These are phyloP conservation scores for Lathyrus tuberosus DNA, from an alignment of 306 rosid genomes.

Conservation along the genomic window DNA sequence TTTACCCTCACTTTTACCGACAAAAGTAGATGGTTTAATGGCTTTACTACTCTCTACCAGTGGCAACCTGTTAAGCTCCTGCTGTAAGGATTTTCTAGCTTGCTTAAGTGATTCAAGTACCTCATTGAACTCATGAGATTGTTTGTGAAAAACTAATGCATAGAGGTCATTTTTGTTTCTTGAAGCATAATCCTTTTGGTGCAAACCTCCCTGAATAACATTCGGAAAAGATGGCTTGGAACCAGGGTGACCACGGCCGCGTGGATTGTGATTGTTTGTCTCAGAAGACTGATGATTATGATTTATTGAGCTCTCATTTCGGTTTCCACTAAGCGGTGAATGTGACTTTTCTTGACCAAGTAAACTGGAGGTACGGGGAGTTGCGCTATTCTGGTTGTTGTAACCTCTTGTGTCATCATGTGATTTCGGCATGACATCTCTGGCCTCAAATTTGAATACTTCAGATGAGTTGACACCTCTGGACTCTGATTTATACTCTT, in stretches of 20 bases:
- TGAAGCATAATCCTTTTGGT: too few species aligned
- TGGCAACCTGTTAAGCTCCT: slow-evolving; percentile 59
- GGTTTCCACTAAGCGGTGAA: too few species aligned
- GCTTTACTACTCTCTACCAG: slow-evolving; percentile 45
- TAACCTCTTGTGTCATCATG: slow-evolving; percentile 40
- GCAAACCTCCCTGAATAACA: too few species aligned
- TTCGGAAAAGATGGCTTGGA: too few species aligned
- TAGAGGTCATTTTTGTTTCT: too few species aligned
- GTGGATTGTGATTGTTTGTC: too few species aligned
- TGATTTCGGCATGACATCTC: slow-evolving; percentile 46
- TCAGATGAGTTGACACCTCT: slow-evolving; percentile 35
- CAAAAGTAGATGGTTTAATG: slow-evolving; percentile 44
- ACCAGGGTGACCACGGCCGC: too few species aligned
- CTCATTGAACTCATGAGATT: slow-evolving; percentile 51
- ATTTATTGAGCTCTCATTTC: too few species aligned
- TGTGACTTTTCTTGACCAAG: slow-evolving; percentile 55
- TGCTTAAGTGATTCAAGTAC: slow-evolving; percentile 83
- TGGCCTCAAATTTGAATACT: slow-evolving; percentile 45
- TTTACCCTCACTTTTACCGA: slow-evolving; percentile 47
- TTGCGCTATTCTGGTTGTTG: slow-evolving; percentile 39
- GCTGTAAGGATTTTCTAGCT: slow-evolving; percentile 66
- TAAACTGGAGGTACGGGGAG: slow-evolving; percentile 43
- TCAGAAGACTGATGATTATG: too few species aligned
- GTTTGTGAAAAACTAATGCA: slow-evolving; percentile 70
- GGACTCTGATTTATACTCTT: slow-evolving; percentile 46